Evolutionary conservation across 2,329 filamentous ascomycete genomes (phyloP), one percentile per base, ranked within the genome.

Genomic region (Botrytis hyacinthi): DNA sequence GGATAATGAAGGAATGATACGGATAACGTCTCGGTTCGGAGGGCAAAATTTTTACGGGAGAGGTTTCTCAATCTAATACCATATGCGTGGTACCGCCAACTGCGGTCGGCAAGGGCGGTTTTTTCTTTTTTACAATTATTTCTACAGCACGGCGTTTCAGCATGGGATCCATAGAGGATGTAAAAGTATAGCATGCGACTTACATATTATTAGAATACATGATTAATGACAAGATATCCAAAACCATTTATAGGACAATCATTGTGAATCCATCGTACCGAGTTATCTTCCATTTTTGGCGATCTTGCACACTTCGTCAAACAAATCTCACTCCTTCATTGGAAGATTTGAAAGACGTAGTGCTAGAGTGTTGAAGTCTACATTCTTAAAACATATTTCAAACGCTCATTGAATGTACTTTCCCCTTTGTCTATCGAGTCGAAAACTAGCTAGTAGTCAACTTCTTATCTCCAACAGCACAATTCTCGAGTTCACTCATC

Each of bases 401-500:
- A 7, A 54, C 12, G 2, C 22, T 16, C 12, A 16, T 48, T 26
- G 8, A 26, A 16, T n/a, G 10, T n/a, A 16, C 48, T n/a, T n/a
- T 1, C 1, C 10, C 4, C 10, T 14, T n/a, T n/a, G 12, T 51
- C 12, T 26, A 51, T 51, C 10, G 48, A 51, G 10, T n/a, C n/a
- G 0, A 2, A 51, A 51, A n/a, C 1, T 14, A n/a, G 26, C 10
- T 14, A 4, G 48, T 14, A 51, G 26, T n/a, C 26, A 51, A 10
- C 48, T n/a, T 51, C 22, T n/a, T 6, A 10, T n/a, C 48, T n/a
- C 10, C 0, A n/a, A n/a, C 0, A n/a, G 14, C 14, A n/a, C 0
- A n/a, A 6, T 26, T n/a, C 10, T 10, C 26, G 10, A n/a, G 12
- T 6, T 51, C 12, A 51, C 26, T 51, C 10, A 14, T n/a, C 22